Evolutionary conservation across 805 yeast genomes (phyloP).

Genomic region (Teunomyces gatunensis): DNA sequence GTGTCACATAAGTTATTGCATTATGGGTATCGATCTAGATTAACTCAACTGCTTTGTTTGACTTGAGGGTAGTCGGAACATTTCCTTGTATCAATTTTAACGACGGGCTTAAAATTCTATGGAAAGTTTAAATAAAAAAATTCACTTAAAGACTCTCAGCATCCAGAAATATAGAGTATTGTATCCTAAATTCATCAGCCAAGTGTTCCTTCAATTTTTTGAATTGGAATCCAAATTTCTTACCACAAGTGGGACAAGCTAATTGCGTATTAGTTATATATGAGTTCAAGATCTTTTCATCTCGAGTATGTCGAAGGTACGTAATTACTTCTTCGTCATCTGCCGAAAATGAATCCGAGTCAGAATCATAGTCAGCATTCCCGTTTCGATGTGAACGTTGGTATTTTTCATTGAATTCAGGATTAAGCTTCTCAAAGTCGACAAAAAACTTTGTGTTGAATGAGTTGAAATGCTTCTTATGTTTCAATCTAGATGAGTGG

Average conservation of each 20-base stretch:
- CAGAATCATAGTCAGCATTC: constrained; percentile 8
- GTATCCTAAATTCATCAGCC: constrained; percentile 18
- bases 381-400: neutral
- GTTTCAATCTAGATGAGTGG: constrained; percentile 51
- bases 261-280: constrained; percentile 21
- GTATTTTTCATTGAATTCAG: constrained; percentile 10
- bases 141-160: neutral
- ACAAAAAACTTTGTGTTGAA: constrained; percentile 68
- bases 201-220: constrained; percentile 28
- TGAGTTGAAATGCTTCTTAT: constrained; percentile 66
- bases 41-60: too few species aligned
- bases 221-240: constrained; percentile 23
- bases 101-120: too few species aligned
- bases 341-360: constrained; percentile 4
- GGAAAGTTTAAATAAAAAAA: neutral
- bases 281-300: constrained; percentile 9
- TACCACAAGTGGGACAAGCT: constrained; percentile 26
- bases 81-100: too few species aligned
- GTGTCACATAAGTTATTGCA: too few species aligned
- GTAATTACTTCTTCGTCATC: neutral
- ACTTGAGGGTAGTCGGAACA: too few species aligned
- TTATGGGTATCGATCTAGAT: too few species aligned
- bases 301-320: constrained; percentile 7
- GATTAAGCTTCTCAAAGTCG: constrained; percentile 43
- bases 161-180: constrained; percentile 5